Percentiles rank a stretch among this genome's conserved stretches.
Evolutionary conservation across 164 flowering plant genomes (phyloP).

Genomic region (Chimonanthus salicifolius): DNA sequence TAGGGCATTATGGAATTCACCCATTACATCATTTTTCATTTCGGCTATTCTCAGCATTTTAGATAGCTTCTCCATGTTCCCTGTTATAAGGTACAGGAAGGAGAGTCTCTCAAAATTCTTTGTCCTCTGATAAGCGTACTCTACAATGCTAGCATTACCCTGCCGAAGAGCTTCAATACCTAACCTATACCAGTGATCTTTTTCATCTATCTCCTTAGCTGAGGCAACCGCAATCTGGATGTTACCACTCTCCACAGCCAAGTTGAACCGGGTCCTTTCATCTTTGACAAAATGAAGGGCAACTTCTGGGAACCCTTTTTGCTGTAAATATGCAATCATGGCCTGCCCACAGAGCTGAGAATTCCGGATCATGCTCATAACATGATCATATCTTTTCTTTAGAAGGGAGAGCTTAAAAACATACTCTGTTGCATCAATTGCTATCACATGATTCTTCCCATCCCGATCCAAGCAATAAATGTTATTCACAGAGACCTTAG

Average conservation of each 20-base stretch:
- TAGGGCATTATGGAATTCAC: constrained; percentile 89
- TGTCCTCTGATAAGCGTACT: constrained; percentile 88
- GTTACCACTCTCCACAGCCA: constrained; percentile 89
- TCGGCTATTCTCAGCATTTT: constrained; percentile 91
- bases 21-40: constrained; percentile 88
- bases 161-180: constrained; percentile 96
- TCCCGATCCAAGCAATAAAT: constrained; percentile 69
- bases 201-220: constrained; percentile 81
- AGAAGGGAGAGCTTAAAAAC: constrained; percentile 55
- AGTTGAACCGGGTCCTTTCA: constrained; percentile 72
- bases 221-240: constrained; percentile 82
- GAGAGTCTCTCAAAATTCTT: constrained; percentile 86
- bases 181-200: constrained; percentile 82
- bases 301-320: constrained; percentile 90
- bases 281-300: constrained; percentile 91
- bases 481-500: constrained; percentile 67
- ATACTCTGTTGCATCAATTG: constrained; percentile 84
- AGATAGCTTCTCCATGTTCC: constrained; percentile 72
- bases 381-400: constrained; percentile 69
- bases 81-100: constrained; percentile 81
- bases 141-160: constrained; percentile 89
- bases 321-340: constrained; percentile 91
- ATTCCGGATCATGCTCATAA: constrained; percentile 69
- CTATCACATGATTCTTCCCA: constrained; percentile 55
- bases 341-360: constrained; percentile 94